Conservation (phyloP, 1,284 basidiomycete genomes). For the Ganoderma meredithae region DNA sequence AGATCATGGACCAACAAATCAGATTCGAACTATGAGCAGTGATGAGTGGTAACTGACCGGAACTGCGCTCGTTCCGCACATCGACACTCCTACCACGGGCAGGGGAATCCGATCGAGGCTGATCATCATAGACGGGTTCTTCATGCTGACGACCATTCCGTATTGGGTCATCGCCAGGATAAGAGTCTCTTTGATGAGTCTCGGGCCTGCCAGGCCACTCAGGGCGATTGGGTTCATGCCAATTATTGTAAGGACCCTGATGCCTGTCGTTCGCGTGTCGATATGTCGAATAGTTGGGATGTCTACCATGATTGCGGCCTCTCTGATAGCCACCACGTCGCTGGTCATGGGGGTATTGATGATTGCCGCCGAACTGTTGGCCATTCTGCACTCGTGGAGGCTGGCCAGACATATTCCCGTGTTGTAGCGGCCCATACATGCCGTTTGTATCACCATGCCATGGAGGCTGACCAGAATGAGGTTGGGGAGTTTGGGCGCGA, state of each 20-base stretch:
- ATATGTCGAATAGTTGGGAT: neutral
- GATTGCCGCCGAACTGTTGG: neutral
- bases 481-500: neutral
- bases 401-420: neutral
- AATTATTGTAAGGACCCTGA: neutral
- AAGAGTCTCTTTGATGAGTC: neutral
- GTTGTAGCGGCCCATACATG: neutral
- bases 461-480: neutral
- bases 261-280: neutral
- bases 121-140: neutral
- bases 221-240: neutral
- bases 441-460: neutral
- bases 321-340: neutral
- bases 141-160: neutral
- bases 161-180: neutral
- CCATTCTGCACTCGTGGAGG: neutral
- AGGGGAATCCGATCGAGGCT: neutral
- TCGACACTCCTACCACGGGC: neutral
- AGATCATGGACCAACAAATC: neutral
- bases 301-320: neutral
- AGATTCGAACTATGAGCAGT: neutral
- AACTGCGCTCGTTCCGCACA: neutral
- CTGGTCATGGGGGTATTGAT: neutral
- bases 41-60: neutral
- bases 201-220: neutral